A percentile compares a stretch with the other conserved stretches of the same genome.
Conservation (phyloP, 495 filamentous ascomycete genomes). For the Penicillium taxi region DNA sequence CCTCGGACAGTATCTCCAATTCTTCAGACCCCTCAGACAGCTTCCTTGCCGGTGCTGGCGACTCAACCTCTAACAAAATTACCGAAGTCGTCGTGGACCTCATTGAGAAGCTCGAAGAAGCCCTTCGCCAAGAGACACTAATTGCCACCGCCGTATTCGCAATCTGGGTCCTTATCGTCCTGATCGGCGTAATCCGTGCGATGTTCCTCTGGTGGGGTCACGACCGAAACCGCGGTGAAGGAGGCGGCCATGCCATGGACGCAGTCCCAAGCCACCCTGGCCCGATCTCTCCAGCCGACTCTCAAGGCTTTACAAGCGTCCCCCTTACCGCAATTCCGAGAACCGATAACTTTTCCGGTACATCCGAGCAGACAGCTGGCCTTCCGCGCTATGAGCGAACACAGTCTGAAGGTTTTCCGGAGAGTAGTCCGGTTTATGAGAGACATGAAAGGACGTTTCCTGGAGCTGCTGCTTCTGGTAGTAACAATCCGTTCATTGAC, state of each 20-base stretch:
- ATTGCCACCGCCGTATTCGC: slow-evolving; percentile 64
- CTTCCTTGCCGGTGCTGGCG: slow-evolving; percentile 67
- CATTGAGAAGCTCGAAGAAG: slow-evolving; percentile 50
- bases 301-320: slow-evolving; percentile 24
- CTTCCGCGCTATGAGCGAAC: neutral
- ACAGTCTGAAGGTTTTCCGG: too few species aligned
- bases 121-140: slow-evolving; percentile 65
- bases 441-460: slow-evolving; percentile 1
- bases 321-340: slow-evolving; percentile 26
- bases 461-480: neutral
- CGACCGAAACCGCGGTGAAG: slow-evolving; percentile 40
- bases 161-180: slow-evolving; percentile 66
- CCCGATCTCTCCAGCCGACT: slow-evolving; percentile 5
- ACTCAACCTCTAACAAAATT: slow-evolving; percentile 68
- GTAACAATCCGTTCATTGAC: too few species aligned
- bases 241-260: slow-evolving; percentile 33
- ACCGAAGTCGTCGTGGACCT: slow-evolving; percentile 64
- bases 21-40: slow-evolving; percentile 45
- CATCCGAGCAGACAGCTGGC: neutral
- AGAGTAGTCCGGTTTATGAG: neutral
- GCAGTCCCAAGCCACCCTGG: slow-evolving; percentile 4
- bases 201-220: slow-evolving; percentile 39
- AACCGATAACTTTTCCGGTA: slow-evolving; percentile 1
- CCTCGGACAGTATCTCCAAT: slow-evolving; percentile 50
- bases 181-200: slow-evolving; percentile 64